Evolutionary conservation across 2,329 filamentous ascomycete species (phyloP).

Genomic region (Pestalotiopsis sp.): DNA sequence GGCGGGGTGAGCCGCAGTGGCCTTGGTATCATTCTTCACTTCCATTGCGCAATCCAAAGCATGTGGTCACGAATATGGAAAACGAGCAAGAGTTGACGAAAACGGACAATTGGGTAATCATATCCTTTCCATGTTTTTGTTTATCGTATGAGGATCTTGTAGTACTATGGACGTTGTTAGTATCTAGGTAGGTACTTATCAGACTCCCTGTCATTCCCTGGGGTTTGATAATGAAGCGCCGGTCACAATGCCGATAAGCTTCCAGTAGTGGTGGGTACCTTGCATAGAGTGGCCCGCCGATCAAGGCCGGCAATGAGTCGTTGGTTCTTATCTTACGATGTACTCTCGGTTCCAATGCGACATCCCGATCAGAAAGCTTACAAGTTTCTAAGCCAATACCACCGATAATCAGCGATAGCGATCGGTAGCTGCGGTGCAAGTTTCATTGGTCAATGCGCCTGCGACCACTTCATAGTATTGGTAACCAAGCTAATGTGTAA

Average conservation of each 20-base stretch:
- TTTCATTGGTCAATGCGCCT: background rate
- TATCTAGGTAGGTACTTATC: background rate
- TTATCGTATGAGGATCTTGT: background rate
- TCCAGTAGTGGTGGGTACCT: background rate
- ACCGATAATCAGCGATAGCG: background rate
- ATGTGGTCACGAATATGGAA: background rate
- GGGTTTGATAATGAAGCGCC: background rate
- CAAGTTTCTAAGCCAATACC: background rate
- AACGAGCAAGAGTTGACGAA: background rate
- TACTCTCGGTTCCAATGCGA: background rate
- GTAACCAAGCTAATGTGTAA: background rate
- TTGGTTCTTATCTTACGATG: background rate
- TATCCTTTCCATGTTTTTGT: no score
- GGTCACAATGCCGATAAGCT: background rate
- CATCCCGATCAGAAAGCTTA: background rate
- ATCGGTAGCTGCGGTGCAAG: background rate
- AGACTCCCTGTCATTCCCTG: background rate
- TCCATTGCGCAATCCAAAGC: background rate
- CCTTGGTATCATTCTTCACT: constrained; percentile 1
- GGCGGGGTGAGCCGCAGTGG: background rate
- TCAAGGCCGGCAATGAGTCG: background rate
- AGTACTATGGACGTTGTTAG: background rate
- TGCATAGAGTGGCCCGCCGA: background rate
- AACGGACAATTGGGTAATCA: background rate
- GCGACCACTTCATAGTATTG: background rate